Base-by-base conservation (phyloP, 305 asterid genomes). In the Fraxinus platypoda region DNA sequence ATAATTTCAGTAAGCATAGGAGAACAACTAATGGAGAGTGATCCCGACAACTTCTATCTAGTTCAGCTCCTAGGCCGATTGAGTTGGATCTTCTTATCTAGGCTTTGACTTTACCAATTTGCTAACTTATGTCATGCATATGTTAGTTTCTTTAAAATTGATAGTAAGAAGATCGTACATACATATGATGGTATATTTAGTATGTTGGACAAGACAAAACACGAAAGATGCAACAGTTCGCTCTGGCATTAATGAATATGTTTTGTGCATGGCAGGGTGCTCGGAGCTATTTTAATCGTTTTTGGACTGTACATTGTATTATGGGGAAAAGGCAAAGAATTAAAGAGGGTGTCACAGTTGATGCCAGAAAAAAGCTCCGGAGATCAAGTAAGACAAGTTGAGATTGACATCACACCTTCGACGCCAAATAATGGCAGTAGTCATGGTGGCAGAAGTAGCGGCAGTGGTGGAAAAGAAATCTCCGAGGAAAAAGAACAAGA, bases 241-340 rank as follows among this genome's bases (percentile, higher is more conserved):
- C 11, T 19, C 25, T 59, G 1, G 26, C n/a, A 8, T 25, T 64
- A 64, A 21, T 64, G 72, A 8, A 33, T 28, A 26, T 68, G 21
- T 26, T 37, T 75, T 43, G 30, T 77, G 23, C 54, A 41, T 26
- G 31, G 46, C 85, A 92, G 98, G 86, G 49, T 94, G 89, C 38
- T 94, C 0, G 98, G 98, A 35, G 90, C 88, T 0, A 6, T 90
- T 15, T 35, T 93, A 7, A 93, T 93, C 1, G 84, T 94, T 6
- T 30, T 31, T 0, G 97, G 96, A 34, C 72, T 94, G 19, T 93
- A 93, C 74, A 28, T 78, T 12, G 94, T 94, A 3, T 72, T 92
- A n/a, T 92, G 97, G 96, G 97, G 94, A 1, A 93, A 89, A 78
- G 85, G 84, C n/a, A 87, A 82, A 81, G 97, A 94, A 83, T 31